Evolutionary conservation across 371 early-diverging fungal genomes (phyloP).

Genomic region (Rhizopus stolonifer): DNA sequence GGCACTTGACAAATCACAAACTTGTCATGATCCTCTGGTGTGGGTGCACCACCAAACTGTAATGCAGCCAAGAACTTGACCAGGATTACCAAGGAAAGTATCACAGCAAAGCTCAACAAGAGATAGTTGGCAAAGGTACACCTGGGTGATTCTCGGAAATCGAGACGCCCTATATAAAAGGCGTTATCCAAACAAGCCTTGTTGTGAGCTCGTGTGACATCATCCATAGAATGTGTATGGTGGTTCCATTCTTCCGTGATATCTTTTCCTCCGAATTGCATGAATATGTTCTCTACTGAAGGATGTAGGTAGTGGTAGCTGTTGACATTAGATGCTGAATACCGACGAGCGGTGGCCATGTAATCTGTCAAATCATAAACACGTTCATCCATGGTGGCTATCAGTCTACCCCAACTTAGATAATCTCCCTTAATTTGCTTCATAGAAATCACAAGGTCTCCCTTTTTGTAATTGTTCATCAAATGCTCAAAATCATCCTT

Average conservation of each 20-base stretch:
- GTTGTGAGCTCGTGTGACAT: slow-evolving; percentile 37
- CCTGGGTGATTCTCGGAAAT: slow-evolving; percentile 73
- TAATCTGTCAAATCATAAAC: slow-evolving; percentile 81
- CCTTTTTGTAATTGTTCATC: slow-evolving; percentile 67
- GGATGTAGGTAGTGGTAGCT: slow-evolving; percentile 53
- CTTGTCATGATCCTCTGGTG: slow-evolving; percentile 84
- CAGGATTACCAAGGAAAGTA: slow-evolving; percentile 73
- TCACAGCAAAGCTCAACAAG: slow-evolving; percentile 77
- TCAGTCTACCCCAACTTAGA: slow-evolving; percentile 50
- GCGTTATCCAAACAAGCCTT: slow-evolving; percentile 77
- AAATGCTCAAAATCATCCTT: slow-evolving; percentile 61
- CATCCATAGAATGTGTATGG: slow-evolving; percentile 32
- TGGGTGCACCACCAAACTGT: slow-evolving; percentile 72
- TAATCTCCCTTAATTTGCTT: slow-evolving; percentile 44
- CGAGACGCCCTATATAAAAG: slow-evolving; percentile 89
- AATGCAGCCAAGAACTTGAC: slow-evolving; percentile 93
- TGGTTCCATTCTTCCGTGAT: slow-evolving; percentile 63
- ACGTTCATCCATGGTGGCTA: slow-evolving; percentile 67
- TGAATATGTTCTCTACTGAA: slow-evolving; percentile 64
- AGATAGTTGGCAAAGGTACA: slow-evolving; percentile 92
- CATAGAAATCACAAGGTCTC: slow-evolving; percentile 57
- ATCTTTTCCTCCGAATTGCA: slow-evolving; percentile 67
- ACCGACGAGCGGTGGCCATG: slow-evolving; percentile 52
- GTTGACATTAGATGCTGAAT: slow-evolving; percentile 33
- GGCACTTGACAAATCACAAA: slow-evolving; percentile 91